Evolutionary conservation across 768 basidiomycete genomes (phyloP).

Genomic region (Sarcomyxa edulis): DNA sequence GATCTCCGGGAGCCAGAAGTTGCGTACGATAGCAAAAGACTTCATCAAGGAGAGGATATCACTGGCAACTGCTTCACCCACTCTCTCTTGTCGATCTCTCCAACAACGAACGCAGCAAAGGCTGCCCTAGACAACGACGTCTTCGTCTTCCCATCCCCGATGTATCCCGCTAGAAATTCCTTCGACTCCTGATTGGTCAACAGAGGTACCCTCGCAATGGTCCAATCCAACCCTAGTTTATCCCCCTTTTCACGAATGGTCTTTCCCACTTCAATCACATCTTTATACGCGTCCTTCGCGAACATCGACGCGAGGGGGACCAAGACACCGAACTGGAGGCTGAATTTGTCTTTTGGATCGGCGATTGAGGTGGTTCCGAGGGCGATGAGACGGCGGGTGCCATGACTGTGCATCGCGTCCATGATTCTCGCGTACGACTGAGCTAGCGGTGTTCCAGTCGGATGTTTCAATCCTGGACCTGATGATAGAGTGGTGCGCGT

Average conservation of each 20-base stretch:
- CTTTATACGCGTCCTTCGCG: slow-evolving; percentile 57
- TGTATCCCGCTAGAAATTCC: slow-evolving; percentile 53
- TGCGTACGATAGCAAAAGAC: background rate
- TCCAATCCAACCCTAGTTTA: slow-evolving; percentile 64
- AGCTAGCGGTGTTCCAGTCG: slow-evolving; percentile 54
- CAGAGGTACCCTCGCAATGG: slow-evolving; percentile 63
- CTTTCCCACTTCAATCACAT: slow-evolving; percentile 61
- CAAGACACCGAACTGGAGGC: slow-evolving; percentile 36
- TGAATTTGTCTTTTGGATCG: slow-evolving; percentile 56
- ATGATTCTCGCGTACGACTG: slow-evolving; percentile 53
- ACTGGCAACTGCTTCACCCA: slow-evolving; percentile 56
- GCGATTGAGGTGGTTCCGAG: slow-evolving; percentile 64
- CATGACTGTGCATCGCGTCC: slow-evolving; percentile 45
- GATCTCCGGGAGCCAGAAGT: background rate
- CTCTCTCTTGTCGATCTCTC: slow-evolving; percentile 49
- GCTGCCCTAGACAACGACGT: slow-evolving; percentile 47
- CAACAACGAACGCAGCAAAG: slow-evolving; percentile 55
- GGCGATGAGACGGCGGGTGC: slow-evolving; percentile 54
- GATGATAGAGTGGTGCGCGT: background rate
- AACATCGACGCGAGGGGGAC: slow-evolving; percentile 36
- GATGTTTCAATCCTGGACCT: too few species aligned
- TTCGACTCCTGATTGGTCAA: slow-evolving; percentile 44
- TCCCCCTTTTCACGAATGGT: slow-evolving; percentile 41
- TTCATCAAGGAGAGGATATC: slow-evolving; percentile 17
- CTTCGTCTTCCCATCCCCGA: slow-evolving; percentile 57